Conservation (phyloP, 345 rosid genomes). For the Cardamine occulta region DNA sequence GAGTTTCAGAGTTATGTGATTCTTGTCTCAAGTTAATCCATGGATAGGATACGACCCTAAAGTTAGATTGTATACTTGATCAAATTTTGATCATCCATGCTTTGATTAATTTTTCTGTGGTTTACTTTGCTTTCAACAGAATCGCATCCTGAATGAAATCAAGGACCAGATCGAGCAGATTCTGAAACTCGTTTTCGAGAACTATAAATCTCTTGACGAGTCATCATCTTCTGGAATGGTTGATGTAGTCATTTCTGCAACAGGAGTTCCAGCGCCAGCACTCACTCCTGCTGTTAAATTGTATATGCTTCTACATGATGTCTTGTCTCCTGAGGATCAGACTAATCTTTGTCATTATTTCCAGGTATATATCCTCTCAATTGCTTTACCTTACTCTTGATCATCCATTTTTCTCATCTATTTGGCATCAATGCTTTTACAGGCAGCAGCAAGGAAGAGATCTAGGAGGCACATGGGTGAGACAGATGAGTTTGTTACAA, state of each 20-base stretch:
- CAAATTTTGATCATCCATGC: neutral
- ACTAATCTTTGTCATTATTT: conserved; percentile 82
- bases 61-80: conserved; percentile 17
- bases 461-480: conserved; percentile 84
- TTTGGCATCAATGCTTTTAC: conserved; percentile 9
- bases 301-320: conserved; percentile 86
- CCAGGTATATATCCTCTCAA: conserved; percentile 58
- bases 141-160: conserved; percentile 86
- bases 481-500: conserved; percentile 86
- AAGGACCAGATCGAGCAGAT: conserved; percentile 97
- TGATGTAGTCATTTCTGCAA: conserved; percentile 76
- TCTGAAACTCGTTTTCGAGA: conserved; percentile 82
- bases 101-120: neutral
- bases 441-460: conserved; percentile 93
- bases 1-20: neutral
- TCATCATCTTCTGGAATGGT: conserved; percentile 71
- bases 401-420: conserved; percentile 17
- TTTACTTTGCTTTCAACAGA: conserved; percentile 53
- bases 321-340: conserved; percentile 93
- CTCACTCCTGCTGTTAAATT: conserved; percentile 89
- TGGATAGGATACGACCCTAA: neutral
- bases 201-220: conserved; percentile 94
- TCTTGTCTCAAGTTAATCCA: conserved; percentile 18
- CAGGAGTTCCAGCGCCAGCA: conserved; percentile 87
- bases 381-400: conserved; percentile 21